Percentiles rank a stretch among this genome's conserved stretches.
Conservation (phyloP, 208 protist genomes). For the Leishmania turanica region DNA sequence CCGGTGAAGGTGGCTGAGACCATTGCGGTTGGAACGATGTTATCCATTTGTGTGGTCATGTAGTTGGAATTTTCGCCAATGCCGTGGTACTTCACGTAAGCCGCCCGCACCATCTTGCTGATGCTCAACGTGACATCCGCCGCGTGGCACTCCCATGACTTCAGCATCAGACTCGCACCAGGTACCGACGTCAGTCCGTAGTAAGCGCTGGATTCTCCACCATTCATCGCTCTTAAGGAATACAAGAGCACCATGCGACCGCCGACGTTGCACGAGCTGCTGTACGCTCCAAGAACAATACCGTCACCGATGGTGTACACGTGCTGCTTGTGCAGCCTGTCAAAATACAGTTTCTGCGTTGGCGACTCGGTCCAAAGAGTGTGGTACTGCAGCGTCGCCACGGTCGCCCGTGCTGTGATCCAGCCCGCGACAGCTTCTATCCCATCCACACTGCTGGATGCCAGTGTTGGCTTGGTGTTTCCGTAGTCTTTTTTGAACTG, state of each 20-base stretch:
- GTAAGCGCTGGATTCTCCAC: neutral
- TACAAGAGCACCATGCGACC: slow-evolving; percentile 31
- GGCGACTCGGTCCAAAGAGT: neutral
- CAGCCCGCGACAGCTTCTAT: slow-evolving; percentile 13
- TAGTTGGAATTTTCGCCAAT: neutral
- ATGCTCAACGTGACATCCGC: slow-evolving; percentile 16
- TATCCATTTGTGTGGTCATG: slow-evolving; percentile 10
- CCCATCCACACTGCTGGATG: neutral
- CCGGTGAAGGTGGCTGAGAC: neutral
- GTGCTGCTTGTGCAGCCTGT: neutral
- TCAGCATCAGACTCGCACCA: slow-evolving; percentile 11
- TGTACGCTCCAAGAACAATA: slow-evolving; percentile 14
- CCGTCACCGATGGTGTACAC: slow-evolving; percentile 16
- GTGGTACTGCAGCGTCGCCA: slow-evolving; percentile 7
- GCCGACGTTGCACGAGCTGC: slow-evolving; percentile 15
- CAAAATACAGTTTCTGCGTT: slow-evolving; percentile 1
- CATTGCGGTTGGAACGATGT: neutral
- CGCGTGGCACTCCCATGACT: slow-evolving; percentile 19
- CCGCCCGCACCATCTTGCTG: slow-evolving; percentile 11
- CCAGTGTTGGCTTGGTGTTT: neutral
- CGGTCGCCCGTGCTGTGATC: slow-evolving; percentile 5
- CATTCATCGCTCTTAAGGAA: neutral
- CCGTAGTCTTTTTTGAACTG: neutral
- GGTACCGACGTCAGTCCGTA: slow-evolving; percentile 11
- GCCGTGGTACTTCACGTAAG: neutral